Evolutionary conservation across 371 early-diverging fungal species (phyloP).

Genomic region (Mortierella sp.): DNA sequence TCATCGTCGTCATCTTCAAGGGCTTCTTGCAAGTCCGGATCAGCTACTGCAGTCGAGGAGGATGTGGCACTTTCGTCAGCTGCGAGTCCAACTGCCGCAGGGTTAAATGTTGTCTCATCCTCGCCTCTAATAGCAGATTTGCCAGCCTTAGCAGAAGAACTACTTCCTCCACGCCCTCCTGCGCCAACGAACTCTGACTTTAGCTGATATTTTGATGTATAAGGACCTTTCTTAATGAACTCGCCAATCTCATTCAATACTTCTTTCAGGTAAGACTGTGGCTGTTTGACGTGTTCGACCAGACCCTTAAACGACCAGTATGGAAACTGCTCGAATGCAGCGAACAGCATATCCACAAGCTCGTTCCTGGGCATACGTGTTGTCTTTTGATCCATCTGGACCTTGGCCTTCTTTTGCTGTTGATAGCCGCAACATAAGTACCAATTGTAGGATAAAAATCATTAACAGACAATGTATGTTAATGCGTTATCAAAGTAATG

Average conservation of each 20-base stretch:
- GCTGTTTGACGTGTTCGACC: constrained; percentile 85
- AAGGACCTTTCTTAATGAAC: constrained; percentile 88
- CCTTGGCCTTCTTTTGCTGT: constrained; percentile 61
- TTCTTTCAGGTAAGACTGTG: constrained; percentile 87
- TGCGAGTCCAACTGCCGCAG: constrained; percentile 50
- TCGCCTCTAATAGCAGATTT: constrained; percentile 27
- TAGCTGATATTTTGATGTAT: constrained; percentile 84
- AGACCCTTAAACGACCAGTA: constrained; percentile 92
- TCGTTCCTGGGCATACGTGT: constrained; percentile 89
- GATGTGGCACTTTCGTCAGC: constrained; percentile 27
- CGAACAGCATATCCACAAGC: constrained; percentile 87
- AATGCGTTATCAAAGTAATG: neutral
- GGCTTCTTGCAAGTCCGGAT: constrained; percentile 55
- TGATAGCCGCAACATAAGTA: neutral
- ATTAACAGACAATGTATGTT: neutral
- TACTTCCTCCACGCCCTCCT: constrained; percentile 36
- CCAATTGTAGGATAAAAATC: neutral
- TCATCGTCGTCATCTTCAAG: constrained; percentile 62
- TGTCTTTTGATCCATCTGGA: constrained; percentile 71
- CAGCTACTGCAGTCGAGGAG: constrained; percentile 47
- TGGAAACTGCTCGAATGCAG: constrained; percentile 82
- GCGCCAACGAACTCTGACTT: constrained; percentile 83
- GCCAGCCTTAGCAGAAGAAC: constrained; percentile 13
- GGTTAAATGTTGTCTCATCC: constrained; percentile 52
- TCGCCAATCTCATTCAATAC: constrained; percentile 84